Conservation (phyloP, 2,329 filamentous ascomycete genomes). For the Pseudophaeomoniella oleicola region DNA sequence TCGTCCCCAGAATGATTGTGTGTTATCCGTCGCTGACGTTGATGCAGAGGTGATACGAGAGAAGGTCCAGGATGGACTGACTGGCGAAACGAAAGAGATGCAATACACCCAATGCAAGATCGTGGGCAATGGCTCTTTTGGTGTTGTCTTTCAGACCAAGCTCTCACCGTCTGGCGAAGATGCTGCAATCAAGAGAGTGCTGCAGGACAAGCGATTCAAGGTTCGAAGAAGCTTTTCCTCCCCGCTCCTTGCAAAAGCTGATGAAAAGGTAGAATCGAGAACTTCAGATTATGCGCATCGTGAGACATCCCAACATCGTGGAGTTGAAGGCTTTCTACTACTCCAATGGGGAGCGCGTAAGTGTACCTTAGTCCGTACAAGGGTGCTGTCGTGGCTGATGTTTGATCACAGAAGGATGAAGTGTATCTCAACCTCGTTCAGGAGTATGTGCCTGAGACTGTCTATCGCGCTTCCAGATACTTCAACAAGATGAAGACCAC, state of each 20-base stretch:
- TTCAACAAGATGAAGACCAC: conserved; percentile 99
- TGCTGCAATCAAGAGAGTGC: conserved; percentile 94
- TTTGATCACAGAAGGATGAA: conserved; percentile 66
- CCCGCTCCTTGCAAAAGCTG: conserved; percentile 1
- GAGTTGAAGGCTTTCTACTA: conserved; percentile 99
- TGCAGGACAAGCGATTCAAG: conserved; percentile 99
- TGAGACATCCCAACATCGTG: conserved; percentile 96
- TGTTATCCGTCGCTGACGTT: conserved; percentile 2
- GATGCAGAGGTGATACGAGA: conserved; percentile 82
- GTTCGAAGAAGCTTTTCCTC: conserved; percentile 28
- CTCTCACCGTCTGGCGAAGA: conserved; percentile 95
- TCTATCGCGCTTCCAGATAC: conserved; percentile 93
- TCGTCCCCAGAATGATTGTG: conserved; percentile 11
- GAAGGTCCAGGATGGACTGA: conserved; percentile 96
- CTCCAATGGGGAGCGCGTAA: conserved; percentile 93
- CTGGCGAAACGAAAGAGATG: conserved; percentile 89
- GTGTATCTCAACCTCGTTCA: conserved; percentile 97
- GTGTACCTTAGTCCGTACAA: conserved; percentile 14
- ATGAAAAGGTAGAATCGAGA: conserved; percentile 94
- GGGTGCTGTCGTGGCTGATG: not conserved
- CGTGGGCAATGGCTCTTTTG: conserved; percentile 96
- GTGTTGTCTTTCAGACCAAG: conserved; percentile 98
- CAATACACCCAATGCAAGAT: conserved; percentile 99
- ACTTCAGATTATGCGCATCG: conserved; percentile 98
- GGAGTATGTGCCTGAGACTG: conserved; percentile 95